These are phyloP conservation scores for Taiozyma sp. DNA, from an alignment of 1,139 yeast genomes.

Conservation along the genomic window DNA sequence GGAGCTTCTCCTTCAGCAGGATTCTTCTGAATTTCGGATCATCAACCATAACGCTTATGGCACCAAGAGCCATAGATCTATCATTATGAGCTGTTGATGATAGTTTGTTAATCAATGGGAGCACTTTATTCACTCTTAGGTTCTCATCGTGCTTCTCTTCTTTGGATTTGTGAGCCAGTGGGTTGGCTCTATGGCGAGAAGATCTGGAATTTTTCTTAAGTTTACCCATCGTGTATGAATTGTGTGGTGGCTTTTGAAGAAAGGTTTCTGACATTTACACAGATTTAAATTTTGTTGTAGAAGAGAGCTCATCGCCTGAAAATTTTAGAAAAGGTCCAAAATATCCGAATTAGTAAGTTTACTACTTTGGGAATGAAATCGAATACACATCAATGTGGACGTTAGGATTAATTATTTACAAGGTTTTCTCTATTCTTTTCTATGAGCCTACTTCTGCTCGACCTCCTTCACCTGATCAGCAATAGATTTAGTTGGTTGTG, in stretches of 20 bases:
- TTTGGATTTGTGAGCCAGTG: conserved; percentile 24
- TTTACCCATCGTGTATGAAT: conserved; percentile 51
- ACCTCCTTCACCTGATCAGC: conserved; percentile 3
- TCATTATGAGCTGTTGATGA: conserved; percentile 64
- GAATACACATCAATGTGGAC: background rate
- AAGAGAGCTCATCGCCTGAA: conserved; percentile 4
- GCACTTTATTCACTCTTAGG: conserved; percentile 49
- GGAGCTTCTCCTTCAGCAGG: conserved; percentile 64
- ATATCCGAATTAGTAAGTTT: background rate
- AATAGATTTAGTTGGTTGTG: background rate
- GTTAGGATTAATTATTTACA: background rate
- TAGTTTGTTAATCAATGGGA: conserved; percentile 64
- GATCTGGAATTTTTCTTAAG: conserved; percentile 65
- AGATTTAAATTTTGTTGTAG: background rate
- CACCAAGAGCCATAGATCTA: conserved; percentile 69
- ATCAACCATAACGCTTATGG: conserved; percentile 67
- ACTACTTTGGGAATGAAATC: background rate
- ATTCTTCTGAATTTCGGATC: conserved; percentile 57
- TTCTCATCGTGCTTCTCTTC: conserved; percentile 39
- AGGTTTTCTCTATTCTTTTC: background rate
- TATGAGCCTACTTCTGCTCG: background rate
- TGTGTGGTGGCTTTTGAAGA: background rate
- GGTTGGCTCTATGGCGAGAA: conserved; percentile 48
- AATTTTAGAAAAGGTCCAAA: background rate
- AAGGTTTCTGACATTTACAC: background rate